phyloP scores from a whole-genome alignment of 148 eudicot genomes.

The Oxyria digyna region DNA sequence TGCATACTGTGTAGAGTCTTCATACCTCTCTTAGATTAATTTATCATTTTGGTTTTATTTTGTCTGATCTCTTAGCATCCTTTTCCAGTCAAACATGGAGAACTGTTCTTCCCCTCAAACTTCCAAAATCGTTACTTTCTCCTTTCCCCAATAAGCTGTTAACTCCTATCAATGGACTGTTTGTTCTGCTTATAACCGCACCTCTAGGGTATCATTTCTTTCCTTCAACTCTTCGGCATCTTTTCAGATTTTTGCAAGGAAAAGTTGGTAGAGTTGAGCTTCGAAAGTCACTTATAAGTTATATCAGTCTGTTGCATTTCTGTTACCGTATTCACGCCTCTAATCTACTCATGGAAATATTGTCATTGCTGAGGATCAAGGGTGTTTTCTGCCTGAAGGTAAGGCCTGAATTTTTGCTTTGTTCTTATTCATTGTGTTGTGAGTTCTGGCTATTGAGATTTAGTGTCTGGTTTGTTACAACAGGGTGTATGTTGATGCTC shows the following conservation, averaged over 20 bases:
- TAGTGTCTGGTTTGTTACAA: not conserved
- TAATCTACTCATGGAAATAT: not conserved
- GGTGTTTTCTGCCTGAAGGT: not conserved
- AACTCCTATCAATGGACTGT: not conserved
- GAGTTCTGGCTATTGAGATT: not conserved
- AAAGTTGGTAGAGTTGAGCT: slow-evolving; percentile 33
- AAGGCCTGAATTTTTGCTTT: not conserved
- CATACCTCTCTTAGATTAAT: slow-evolving; percentile 13
- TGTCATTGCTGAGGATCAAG: not conserved
- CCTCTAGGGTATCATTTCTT: not conserved
- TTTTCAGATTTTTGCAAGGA: slow-evolving; percentile 51
- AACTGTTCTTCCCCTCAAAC: not conserved
- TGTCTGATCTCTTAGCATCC: not conserved
- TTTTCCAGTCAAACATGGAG: not conserved
- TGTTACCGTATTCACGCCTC: not conserved
- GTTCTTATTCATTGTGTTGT: not conserved
- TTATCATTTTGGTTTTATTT: slow-evolving; percentile 11
- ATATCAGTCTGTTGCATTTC: slow-evolving; percentile 8
- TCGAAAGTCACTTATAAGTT: slow-evolving; percentile 9
- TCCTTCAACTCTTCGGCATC: slow-evolving; percentile 22
- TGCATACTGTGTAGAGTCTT: slow-evolving; percentile 34
- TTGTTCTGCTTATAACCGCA: not conserved
- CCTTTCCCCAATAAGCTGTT: not conserved
- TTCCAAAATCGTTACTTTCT: not conserved
- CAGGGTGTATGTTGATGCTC: not conserved